These are phyloP conservation scores for Trichoderma hamatum DNA, from an alignment of 2,329 filamentous ascomycete genomes.

Conservation along the genomic window DNA sequence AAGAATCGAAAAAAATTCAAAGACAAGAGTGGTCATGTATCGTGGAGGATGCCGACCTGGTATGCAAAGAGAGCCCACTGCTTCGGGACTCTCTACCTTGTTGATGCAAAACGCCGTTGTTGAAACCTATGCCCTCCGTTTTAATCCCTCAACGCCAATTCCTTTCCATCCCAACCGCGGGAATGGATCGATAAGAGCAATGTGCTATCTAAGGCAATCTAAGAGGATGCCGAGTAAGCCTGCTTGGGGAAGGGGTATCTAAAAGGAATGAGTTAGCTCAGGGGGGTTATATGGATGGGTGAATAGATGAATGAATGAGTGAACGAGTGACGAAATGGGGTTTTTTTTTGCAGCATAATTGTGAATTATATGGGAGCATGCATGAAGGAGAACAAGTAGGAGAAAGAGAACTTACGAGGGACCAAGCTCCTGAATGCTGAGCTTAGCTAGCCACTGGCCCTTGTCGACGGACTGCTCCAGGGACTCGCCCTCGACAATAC, in stretches of 20 bases:
- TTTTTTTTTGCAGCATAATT: neutral
- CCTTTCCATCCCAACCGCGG: constrained; percentile 30
- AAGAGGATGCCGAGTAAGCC: constrained; percentile 61
- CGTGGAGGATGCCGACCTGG: constrained; percentile 49
- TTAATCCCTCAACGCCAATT: constrained; percentile 48
- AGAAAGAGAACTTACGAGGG: constrained; percentile 73
- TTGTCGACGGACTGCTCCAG: constrained; percentile 81
- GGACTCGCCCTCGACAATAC: constrained; percentile 80
- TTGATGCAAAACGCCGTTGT: constrained; percentile 54
- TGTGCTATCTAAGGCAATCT: constrained; percentile 32
- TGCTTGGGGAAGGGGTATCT: constrained; percentile 85
- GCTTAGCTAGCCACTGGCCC: constrained; percentile 93
- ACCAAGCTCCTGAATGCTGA: constrained; percentile 93
- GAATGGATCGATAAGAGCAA: constrained; percentile 34
- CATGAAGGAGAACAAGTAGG: neutral
- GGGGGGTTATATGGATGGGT: neutral
- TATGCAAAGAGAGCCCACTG: constrained; percentile 39
- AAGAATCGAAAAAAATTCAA: constrained; percentile 9
- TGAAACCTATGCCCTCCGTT: constrained; percentile 53
- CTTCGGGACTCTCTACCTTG: constrained; percentile 33
- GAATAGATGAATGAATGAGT: neutral
- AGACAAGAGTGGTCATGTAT: constrained; percentile 34
- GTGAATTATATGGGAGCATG: neutral
- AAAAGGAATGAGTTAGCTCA: constrained; percentile 27
- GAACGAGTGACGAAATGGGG: neutral